Base-by-base conservation (phyloP, 2,329 filamentous ascomycete genomes). In the Septoria linicola region DNA sequence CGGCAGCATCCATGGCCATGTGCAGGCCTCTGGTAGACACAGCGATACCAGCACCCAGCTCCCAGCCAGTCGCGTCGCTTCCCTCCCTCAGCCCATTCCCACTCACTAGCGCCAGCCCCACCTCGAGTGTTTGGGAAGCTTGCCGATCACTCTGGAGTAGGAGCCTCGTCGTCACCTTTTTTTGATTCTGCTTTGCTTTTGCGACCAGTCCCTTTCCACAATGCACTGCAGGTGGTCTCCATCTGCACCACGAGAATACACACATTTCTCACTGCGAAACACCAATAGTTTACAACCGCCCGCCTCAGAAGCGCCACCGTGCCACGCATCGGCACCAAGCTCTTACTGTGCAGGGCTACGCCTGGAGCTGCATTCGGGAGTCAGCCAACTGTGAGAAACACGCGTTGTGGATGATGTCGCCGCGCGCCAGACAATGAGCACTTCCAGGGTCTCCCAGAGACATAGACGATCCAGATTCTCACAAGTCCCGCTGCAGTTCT, bases 301-400 rank as follows among this genome's bases (percentile, higher is more conserved):
- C 32, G 32, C 32, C 32, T 35, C 31, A 36, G 6, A 31, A 37
- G 42, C 42, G 42, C 42, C 42, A 45, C 42, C 13, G 32, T 45
- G 41, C 25, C 41, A 34, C 41, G 23, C 14, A 11, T 30, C 41
- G 41, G 30, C 41, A 36, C n/a, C 17, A 35, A 37, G 42, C 19
- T 23, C 31, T 20, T 16, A 6, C 17, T 19, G 19, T 37, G 43
- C 36, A 21, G 32, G 43, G 13, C 43, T 46, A 23, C 32, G 16
- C 43, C 43, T 27, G 43, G 30, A 20, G 27, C 17, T 36, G 32
- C 31, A 13, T 2, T 20, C 23, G 32, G 43, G 32, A 39, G 32
- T 46, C 32, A 39, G 21, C 20, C 32, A 34, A 46, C 43, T 21
- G 11, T 34, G 27, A 14, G 5, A 20, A 20, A 32, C 41, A 44